Base-by-base conservation (phyloP, 352 stramenopile species). In the Peronospora belbahrii region DNA sequence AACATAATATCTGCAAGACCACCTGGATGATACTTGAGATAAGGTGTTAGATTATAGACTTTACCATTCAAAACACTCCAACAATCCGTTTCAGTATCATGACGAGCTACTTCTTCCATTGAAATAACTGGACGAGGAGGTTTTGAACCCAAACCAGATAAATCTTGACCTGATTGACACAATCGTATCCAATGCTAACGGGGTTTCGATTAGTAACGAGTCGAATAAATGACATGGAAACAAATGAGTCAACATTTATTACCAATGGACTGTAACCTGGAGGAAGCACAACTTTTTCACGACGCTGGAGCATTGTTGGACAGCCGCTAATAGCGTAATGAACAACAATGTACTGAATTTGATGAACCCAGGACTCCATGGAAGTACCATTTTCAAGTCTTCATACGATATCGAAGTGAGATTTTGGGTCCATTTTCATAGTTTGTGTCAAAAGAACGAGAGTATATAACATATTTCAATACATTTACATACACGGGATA, bases 21-120 rank as follows among this genome's bases (percentile, higher is more conserved):
- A n/a, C 96, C 96, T 2, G 96, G 96, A 71, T 99, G 96, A 70
- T 98, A 99, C 44, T 84, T 74, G 40, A 99, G 66, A 76, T 98
- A 99, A 6, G 92, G 83, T 25, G 89, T 96, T 42, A 99, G 78
- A 74, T 98, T 98, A 71, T 99, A 94, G 38, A 93, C 95, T 41
- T 94, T 93, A 5, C 88, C 89, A 23, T 92, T 70, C 15, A 98
- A 56, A 8, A 97, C 75, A 10, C 83, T 96, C 95, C 95, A 98
- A 53, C 80, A 95, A 63, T 98, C 95, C 17, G 95, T 62, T 37
- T 90, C 54, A 0, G 74, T 85, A 36, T 84, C 84, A 68, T 98
- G 95, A 20, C 42, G 41, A 39, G 46, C 55, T 23, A 98, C 70
- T 70, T 98, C 93, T 10, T 82, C 61, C 55, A 87, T 74, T 2